A percentile compares a stretch with the other conserved stretches of the same genome.
Conservation (phyloP, 257 asterid species). For the Solanum pennellii region DNA sequence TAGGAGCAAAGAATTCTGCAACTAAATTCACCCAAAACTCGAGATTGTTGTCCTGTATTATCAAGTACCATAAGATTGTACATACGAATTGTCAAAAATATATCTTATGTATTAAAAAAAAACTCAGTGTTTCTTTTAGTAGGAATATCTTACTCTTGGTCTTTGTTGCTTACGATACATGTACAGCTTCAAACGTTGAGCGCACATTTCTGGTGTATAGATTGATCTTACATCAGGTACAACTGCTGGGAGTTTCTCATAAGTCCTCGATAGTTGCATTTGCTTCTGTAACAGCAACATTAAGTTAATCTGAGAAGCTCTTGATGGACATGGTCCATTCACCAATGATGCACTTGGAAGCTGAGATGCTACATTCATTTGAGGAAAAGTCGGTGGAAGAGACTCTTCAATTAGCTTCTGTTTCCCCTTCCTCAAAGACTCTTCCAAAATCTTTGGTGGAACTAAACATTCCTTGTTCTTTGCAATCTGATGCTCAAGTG, state of each 20-base stretch:
- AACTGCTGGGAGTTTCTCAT: neutral
- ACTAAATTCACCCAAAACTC: conserved; percentile 20
- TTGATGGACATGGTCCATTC: neutral
- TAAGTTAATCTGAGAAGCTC: neutral
- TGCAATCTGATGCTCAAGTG: neutral
- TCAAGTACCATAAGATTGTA: neutral
- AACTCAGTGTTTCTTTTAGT: neutral
- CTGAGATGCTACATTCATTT: neutral
- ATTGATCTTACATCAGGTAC: neutral
- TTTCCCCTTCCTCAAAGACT: neutral
- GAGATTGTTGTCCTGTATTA: conserved; percentile 18
- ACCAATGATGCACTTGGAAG: neutral
- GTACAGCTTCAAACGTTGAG: conserved; percentile 8
- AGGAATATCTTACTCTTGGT: conserved; percentile 3
- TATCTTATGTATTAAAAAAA: neutral
- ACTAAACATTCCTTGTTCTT: neutral
- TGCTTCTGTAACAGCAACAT: neutral
- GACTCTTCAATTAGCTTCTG: neutral
- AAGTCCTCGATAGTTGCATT: neutral
- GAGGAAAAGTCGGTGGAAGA: neutral
- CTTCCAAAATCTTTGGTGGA: neutral
- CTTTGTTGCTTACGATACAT: conserved; percentile 9
- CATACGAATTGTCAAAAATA: neutral
- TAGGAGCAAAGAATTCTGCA: conserved; percentile 19
- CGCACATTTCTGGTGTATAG: conserved; percentile 8